These are phyloP conservation scores for Geum urbanum DNA, from an alignment of 306 rosid genomes.

Conservation along the genomic window DNA sequence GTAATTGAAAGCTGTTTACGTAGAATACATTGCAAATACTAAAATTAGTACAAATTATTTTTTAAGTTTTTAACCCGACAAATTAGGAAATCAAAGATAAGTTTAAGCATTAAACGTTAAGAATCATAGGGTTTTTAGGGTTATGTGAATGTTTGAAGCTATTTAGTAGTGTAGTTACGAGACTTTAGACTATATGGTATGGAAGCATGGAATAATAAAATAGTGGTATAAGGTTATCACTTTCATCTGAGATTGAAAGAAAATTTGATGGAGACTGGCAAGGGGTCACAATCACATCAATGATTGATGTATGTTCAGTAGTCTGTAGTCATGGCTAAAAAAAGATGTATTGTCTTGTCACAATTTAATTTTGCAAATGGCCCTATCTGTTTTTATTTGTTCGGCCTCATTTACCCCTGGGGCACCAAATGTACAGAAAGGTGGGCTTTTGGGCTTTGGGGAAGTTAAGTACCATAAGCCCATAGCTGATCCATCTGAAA, in stretches of 20 bases:
- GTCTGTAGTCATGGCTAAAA: not conserved
- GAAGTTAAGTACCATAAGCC: not conserved
- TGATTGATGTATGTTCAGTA: conserved; percentile 18
- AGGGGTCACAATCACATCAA: conserved; percentile 20
- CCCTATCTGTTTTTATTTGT: not conserved
- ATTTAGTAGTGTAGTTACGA: not conserved
- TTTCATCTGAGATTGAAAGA: not conserved
- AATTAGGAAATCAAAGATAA: too few relatives aligned
- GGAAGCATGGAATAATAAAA: not conserved
- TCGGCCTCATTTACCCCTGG: not conserved
- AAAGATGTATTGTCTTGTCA: conserved; percentile 30
- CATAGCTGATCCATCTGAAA: not conserved
- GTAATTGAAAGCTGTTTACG: too few relatives aligned
- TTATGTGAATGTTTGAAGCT: not conserved
- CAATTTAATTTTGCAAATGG: not conserved
- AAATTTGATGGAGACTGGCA: conserved; percentile 22
- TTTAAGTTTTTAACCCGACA: too few relatives aligned
- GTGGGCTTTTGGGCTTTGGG: not conserved
- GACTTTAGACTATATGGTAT: not conserved
- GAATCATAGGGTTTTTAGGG: too few relatives aligned
- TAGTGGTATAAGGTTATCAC: conserved; percentile 1
- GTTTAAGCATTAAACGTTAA: too few relatives aligned
- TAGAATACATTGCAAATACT: too few relatives aligned
- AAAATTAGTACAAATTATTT: too few relatives aligned
- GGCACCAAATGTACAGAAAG: not conserved